Evolutionary conservation across 2,329 filamentous ascomycete species (phyloP).

Genomic region (Pochonia chlamydosporia): DNA sequence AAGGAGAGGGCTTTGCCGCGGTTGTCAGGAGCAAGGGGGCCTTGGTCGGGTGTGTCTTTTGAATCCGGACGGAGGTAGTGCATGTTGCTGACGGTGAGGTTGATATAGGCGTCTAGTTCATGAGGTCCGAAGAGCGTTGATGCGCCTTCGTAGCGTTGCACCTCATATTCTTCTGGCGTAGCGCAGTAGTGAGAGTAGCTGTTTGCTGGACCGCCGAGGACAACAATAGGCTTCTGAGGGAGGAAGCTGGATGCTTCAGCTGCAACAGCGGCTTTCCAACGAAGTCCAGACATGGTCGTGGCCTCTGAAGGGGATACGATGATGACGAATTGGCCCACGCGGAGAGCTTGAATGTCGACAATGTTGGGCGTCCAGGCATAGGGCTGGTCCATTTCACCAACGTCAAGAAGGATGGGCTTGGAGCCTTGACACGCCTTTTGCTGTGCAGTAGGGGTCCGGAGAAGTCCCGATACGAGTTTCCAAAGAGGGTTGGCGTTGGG

Average conservation of each 20-base stretch:
- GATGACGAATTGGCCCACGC: constrained; percentile 78
- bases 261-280: constrained; percentile 72
- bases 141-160: constrained; percentile 93
- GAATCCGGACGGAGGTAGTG: constrained; percentile 33
- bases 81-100: constrained; percentile 64
- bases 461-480: constrained; percentile 65
- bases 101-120: constrained; percentile 81
- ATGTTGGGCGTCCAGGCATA: constrained; percentile 90
- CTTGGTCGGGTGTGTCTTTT: constrained; percentile 37
- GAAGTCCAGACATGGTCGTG: constrained; percentile 84
- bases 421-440: constrained; percentile 72
- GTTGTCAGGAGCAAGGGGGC: constrained; percentile 71
- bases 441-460: constrained; percentile 63
- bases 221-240: constrained; percentile 60
- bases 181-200: constrained; percentile 80
- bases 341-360: constrained; percentile 79
- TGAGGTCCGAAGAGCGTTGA: constrained; percentile 82
- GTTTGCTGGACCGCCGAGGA: constrained; percentile 84
- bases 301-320: constrained; percentile 83
- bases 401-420: constrained; percentile 83
- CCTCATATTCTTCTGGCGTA: constrained; percentile 72
- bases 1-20: constrained; percentile 70
- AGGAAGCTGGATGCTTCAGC: constrained; percentile 41
- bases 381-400: constrained; percentile 70
- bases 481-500: constrained; percentile 70